Percentiles rank a stretch among this genome's conserved stretches.
phyloP scores from a whole-genome alignment of 257 asterid genomes.

The Penstemon newberryi region DNA sequence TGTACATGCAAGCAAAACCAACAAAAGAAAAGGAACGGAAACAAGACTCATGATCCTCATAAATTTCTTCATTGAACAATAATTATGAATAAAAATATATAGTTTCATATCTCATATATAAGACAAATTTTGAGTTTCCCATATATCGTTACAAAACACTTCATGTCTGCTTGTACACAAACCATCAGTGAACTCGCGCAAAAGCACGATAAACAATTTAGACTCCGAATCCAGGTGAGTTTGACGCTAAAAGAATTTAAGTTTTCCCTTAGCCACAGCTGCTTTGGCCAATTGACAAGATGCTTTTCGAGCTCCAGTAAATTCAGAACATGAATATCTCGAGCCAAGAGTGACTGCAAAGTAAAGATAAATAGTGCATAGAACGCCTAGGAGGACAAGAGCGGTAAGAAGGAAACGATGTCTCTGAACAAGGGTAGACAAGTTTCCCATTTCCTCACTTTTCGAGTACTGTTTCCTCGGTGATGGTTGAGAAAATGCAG shows the following conservation, averaged over 20 bases:
- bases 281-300: constrained; percentile 49
- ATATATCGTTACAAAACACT: constrained; percentile 19
- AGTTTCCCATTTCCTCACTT: constrained; percentile 52
- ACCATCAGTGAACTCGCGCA: constrained; percentile 27
- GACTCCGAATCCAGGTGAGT: background rate
- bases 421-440: constrained; percentile 52
- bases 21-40: too few species aligned
- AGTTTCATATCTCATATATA: background rate
- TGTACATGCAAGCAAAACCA: too few species aligned
- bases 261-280: constrained; percentile 51
- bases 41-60: too few species aligned
- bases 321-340: constrained; percentile 47
- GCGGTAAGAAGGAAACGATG: constrained; percentile 70
- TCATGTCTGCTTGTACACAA: constrained; percentile 30
- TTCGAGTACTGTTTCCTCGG: constrained; percentile 37
- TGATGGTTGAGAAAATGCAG: constrained; percentile 50
- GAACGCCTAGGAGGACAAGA: constrained; percentile 51
- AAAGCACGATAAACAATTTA: constrained; percentile 14
- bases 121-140: background rate
- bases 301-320: constrained; percentile 47
- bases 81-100: too few species aligned
- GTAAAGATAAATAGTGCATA: constrained; percentile 74
- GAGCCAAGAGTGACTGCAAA: constrained; percentile 69
- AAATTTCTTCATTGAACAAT: too few species aligned
- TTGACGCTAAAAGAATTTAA: constrained; percentile 47